A percentile compares a stretch with the other conserved stretches of the same genome.
phyloP scores from a whole-genome alignment of 2,329 filamentous ascomycete species.

The Fusarium cyanostomum region DNA sequence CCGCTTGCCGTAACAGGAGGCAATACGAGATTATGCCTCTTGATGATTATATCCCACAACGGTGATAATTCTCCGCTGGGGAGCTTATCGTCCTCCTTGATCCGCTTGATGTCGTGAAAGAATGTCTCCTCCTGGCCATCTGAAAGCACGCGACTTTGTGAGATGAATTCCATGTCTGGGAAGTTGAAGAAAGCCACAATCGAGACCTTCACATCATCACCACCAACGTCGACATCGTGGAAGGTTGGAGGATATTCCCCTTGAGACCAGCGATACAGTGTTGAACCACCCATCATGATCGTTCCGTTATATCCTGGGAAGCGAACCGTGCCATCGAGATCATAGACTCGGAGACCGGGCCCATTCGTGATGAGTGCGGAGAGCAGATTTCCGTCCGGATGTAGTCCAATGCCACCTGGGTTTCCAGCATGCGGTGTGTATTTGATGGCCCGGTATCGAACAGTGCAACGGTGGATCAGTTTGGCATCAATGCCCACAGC shows the following conservation, averaged over 20 bases:
- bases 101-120: not conserved
- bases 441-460: slow-evolving; percentile 7
- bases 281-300: slow-evolving; percentile 17
- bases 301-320: not conserved
- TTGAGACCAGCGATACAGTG: slow-evolving; percentile 13
- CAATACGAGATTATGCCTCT: not conserved
- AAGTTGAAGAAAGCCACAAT: slow-evolving; percentile 27
- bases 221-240: slow-evolving; percentile 11
- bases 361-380: slow-evolving; percentile 11
- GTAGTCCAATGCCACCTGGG: slow-evolving; percentile 5
- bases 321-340: not conserved
- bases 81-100: slow-evolving; percentile 8
- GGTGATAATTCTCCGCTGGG: not conserved
- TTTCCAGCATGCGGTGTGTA: slow-evolving; percentile 7
- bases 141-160: not conserved
- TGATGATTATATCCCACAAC: not conserved
- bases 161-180: slow-evolving; percentile 13
- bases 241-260: slow-evolving; percentile 3
- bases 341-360: slow-evolving; percentile 1
- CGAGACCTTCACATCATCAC: slow-evolving; percentile 3
- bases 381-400: slow-evolving; percentile 4
- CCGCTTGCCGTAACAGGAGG: not conserved
- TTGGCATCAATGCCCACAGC: slow-evolving; percentile 6
- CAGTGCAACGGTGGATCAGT: slow-evolving; percentile 1
- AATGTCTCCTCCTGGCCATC: not conserved